These are phyloP conservation scores for Eucalyptus camaldulensis DNA, from an alignment of 345 rosid species.

Conservation along the genomic window DNA sequence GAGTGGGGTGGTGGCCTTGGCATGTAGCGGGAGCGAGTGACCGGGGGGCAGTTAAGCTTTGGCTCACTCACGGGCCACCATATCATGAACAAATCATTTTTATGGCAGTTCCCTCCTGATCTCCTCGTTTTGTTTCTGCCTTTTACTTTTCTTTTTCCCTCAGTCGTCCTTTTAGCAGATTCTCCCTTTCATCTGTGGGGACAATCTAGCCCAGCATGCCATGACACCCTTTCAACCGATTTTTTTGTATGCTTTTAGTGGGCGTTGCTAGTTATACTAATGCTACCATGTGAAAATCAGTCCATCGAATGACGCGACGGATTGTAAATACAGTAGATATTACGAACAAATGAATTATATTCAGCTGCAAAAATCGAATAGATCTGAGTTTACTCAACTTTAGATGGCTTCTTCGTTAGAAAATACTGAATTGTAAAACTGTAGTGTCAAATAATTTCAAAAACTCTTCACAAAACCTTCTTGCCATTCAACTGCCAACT, in stretches of 20 bases:
- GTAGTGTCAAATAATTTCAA: neutral
- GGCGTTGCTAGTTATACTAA: neutral
- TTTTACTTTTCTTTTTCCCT: neutral
- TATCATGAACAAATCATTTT: conserved; percentile 24
- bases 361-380: neutral
- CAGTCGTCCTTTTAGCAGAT: neutral
- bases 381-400: neutral
- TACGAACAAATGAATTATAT: neutral
- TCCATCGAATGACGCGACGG: neutral
- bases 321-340: neutral
- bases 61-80: conserved; percentile 1
- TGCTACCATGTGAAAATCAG: neutral
- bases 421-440: neutral
- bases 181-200: neutral
- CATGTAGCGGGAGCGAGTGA: neutral
- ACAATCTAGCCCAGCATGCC: neutral
- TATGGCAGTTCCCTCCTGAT: neutral
- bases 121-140: neutral
- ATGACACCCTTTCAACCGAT: neutral
- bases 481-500: neutral
- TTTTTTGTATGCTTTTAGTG: neutral
- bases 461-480: neutral
- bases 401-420: accelerated
- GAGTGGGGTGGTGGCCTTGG: conserved; percentile 8
- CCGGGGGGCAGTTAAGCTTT: conserved; percentile 1